Evolutionary conservation across 202 grass and related monocot genomes (phyloP).

Genomic region (Setaria italica): DNA sequence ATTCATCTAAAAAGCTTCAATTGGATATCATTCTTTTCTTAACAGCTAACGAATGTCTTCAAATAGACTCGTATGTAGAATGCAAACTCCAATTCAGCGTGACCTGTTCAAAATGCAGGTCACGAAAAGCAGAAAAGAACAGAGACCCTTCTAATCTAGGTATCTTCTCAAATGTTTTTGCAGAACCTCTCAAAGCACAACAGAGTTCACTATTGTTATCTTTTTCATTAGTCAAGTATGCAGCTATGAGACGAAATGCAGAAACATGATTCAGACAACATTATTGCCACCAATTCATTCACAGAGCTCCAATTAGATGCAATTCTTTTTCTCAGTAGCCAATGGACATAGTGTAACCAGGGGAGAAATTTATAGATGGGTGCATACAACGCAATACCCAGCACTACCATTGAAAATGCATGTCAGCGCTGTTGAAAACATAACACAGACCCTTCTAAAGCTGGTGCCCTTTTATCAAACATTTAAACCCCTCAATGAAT

Average conservation of each 20-base stretch:
- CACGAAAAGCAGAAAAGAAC: not conserved
- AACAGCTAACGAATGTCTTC: constrained; percentile 7
- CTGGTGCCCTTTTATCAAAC: not conserved
- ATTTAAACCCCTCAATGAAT: constrained; percentile 14
- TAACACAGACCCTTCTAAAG: not conserved
- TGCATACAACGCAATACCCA: constrained; percentile 5
- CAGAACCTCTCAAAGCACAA: constrained; percentile 10
- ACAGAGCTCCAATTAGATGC: not conserved
- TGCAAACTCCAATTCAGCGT: not conserved
- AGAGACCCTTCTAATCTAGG: not conserved
- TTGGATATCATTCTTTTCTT: not conserved
- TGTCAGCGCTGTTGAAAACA: not conserved
- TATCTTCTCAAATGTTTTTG: not conserved
- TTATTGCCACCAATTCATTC: constrained; percentile 3
- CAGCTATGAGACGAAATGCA: constrained; percentile 1
- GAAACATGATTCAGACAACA: not conserved
- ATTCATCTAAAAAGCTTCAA: constrained; percentile 10
- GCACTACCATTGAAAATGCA: not conserved
- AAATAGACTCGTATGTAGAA: not conserved
- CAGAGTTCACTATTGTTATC: not conserved
- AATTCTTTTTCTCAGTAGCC: not conserved
- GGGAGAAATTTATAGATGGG: not conserved
- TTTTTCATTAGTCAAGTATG: not conserved
- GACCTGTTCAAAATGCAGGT: not conserved
- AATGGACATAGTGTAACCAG: constrained; percentile 27